These are phyloP conservation scores for Tirmania nivea DNA, from an alignment of 495 filamentous ascomycete species.

Conservation along the genomic window DNA sequence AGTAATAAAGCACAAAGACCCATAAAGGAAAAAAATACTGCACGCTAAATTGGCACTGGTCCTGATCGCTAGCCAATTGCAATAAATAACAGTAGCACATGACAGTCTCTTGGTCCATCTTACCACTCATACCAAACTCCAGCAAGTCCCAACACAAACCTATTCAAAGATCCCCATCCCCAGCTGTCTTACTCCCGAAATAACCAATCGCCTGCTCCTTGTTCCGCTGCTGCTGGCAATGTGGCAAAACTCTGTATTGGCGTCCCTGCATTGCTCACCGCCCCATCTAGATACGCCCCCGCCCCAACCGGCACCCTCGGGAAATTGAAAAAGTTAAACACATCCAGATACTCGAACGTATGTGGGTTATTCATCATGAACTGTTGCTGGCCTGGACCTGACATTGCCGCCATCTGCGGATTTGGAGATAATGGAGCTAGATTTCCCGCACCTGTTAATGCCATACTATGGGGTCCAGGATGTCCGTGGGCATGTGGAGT, in stretches of 20 bases:
- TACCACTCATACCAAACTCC: too few species aligned
- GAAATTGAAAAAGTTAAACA: conserved; percentile 85
- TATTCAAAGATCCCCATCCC: too few species aligned
- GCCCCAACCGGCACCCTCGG: conserved; percentile 30
- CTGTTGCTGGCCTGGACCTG: conserved; percentile 27
- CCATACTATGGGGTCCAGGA: too few species aligned
- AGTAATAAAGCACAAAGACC: too few species aligned
- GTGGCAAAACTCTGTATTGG: background rate
- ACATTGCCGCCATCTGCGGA: conserved; percentile 17
- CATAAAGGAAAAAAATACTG: too few species aligned
- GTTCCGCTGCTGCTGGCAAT: background rate
- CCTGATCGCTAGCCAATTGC: too few species aligned
- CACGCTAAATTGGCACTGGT: too few species aligned
- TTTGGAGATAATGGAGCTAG: conserved; percentile 6
- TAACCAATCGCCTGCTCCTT: background rate
- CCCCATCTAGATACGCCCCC: background rate
- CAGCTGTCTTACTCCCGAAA: too few species aligned
- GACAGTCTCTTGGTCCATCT: too few species aligned
- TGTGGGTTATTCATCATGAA: conserved; percentile 16
- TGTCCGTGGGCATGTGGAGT: too few species aligned
- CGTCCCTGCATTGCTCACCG: background rate
- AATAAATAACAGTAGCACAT: too few species aligned
- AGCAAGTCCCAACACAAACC: too few species aligned
- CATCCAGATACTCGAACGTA: conserved; percentile 57
- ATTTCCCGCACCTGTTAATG: background rate